Evolutionary conservation across 352 stramenopile genomes (phyloP).

Genomic region (Thraustotheca clavata): DNA sequence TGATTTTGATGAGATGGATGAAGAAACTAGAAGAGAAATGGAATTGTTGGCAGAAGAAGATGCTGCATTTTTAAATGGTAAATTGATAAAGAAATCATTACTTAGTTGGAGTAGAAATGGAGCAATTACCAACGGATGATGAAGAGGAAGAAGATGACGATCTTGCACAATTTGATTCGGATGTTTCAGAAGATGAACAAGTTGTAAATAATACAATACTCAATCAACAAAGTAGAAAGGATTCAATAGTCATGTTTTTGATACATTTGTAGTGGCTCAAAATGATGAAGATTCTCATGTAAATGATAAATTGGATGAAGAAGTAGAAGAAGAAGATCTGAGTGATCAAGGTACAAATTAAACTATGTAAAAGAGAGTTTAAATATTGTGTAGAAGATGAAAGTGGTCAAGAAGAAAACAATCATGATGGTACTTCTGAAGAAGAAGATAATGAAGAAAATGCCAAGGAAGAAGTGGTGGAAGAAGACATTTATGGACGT

Average conservation of each 20-base stretch:
- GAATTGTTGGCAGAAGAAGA: slow-evolving; percentile 68
- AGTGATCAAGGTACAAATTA: no score
- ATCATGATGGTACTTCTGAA: no score
- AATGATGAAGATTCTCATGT: slow-evolving; percentile 26
- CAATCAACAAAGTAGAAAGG: slow-evolving; percentile 32
- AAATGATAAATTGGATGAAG: slow-evolving; percentile 25
- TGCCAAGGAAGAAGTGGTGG: slow-evolving; percentile 25
- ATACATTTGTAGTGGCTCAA: slow-evolving; percentile 10
- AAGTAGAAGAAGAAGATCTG: slow-evolving; percentile 26
- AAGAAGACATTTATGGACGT: slow-evolving; percentile 80
- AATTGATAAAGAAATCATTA: background rate
- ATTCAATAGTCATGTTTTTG: background rate
- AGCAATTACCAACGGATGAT: slow-evolving; percentile 77
- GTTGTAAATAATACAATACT: slow-evolving; percentile 39
- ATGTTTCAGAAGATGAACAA: slow-evolving; percentile 50
- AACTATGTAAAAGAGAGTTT: background rate
- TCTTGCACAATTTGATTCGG: slow-evolving; percentile 50
- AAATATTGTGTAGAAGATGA: background rate
- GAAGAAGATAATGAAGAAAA: background rate
- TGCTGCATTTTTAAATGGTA: slow-evolving; percentile 62
- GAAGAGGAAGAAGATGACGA: slow-evolving; percentile 19
- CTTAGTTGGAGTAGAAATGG: slow-evolving; percentile 33
- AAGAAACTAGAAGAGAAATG: slow-evolving; percentile 70
- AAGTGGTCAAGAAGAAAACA: no score
- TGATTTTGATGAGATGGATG: slow-evolving; percentile 50